Conservation (phyloP, 805 yeast genomes). For the Cyberlindnera japonica region DNA sequence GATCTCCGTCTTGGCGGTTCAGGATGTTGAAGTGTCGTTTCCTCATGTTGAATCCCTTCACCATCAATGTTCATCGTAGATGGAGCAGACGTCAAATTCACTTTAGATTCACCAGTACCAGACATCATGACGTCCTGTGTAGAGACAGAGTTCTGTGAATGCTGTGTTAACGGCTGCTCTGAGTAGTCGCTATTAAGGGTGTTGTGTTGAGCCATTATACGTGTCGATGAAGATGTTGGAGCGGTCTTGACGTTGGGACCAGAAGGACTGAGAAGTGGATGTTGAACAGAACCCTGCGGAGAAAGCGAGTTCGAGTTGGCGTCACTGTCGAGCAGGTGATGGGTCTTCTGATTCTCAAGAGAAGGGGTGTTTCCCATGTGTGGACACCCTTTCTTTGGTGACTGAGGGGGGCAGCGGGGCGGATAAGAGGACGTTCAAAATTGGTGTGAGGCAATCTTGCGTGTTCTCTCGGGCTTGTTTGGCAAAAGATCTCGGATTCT, state of each 20-base stretch:
- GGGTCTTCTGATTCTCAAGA: constrained; percentile 3
- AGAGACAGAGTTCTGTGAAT: constrained; percentile 15
- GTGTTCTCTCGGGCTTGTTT: too few species aligned
- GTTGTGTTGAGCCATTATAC: constrained; percentile 20
- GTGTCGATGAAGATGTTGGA: constrained; percentile 20
- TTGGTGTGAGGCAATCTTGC: too few species aligned
- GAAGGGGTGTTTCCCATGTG: constrained; percentile 19
- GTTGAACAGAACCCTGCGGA: constrained; percentile 13
- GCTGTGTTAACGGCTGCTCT: constrained; percentile 6
- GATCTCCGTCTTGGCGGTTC: constrained; percentile 53
- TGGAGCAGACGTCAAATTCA: constrained; percentile 22
- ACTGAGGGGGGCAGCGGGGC: too few species aligned
- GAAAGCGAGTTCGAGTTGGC: constrained; percentile 4
- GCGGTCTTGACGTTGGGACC: constrained; percentile 11
- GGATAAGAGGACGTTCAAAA: too few species aligned
- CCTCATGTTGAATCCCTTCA: constrained; percentile 2
- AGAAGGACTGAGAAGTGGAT: constrained; percentile 21
- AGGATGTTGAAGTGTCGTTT: constrained; percentile 4
- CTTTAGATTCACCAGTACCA: constrained; percentile 24
- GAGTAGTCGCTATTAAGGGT: not conserved
- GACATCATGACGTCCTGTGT: constrained; percentile 27
- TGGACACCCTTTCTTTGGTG: too few species aligned
- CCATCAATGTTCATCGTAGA: constrained; percentile 27
- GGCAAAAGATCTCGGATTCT: too few species aligned
- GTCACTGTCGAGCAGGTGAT: not conserved